These are phyloP conservation scores for Podila clonocystis DNA, from an alignment of 192 early-diverging fungal species.

Conservation along the genomic window DNA sequence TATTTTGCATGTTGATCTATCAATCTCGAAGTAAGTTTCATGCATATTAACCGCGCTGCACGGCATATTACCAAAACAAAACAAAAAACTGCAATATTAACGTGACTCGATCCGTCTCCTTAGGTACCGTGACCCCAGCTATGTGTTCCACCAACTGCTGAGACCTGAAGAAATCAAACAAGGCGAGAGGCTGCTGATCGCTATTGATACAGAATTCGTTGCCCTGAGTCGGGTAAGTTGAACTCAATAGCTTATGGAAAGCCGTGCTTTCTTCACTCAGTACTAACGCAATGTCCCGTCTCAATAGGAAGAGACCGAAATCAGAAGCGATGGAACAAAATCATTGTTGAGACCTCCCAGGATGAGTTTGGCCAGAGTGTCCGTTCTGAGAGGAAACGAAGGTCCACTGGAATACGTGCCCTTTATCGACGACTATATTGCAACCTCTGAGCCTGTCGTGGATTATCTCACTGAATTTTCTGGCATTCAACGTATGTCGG, in stretches of 20 bases:
- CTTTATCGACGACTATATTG: conserved; percentile 98
- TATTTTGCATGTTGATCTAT: conserved; percentile 66
- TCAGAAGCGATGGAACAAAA: conserved; percentile 92
- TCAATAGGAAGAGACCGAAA: conserved; percentile 82
- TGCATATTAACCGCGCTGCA: too few relatives aligned
- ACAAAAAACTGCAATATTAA: too few relatives aligned
- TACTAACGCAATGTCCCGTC: not conserved
- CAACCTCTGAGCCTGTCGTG: conserved; percentile 81
- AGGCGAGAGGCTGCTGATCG: conserved; percentile 71
- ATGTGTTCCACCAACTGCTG: conserved; percentile 61
- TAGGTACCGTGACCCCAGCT: conserved; percentile 58
- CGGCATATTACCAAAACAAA: too few relatives aligned
- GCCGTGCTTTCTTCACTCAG: not conserved
- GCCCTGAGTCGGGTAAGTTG: conserved; percentile 68
- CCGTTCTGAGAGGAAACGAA: conserved; percentile 83
- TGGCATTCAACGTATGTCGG: conserved; percentile 81
- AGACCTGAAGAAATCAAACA: conserved; percentile 68
- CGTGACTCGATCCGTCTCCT: not conserved
- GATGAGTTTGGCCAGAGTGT: conserved; percentile 88
- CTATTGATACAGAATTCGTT: conserved; percentile 98
- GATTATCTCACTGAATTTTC: conserved; percentile 95
- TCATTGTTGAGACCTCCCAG: conserved; percentile 83
- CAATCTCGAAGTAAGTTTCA: conserved; percentile 65
- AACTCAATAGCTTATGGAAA: not conserved
- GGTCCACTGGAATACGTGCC: conserved; percentile 78